A percentile compares a stretch with the other conserved stretches of the same genome.
Conservation (phyloP, 2,329 filamentous ascomycete genomes). For the Venturia aucupariae region DNA sequence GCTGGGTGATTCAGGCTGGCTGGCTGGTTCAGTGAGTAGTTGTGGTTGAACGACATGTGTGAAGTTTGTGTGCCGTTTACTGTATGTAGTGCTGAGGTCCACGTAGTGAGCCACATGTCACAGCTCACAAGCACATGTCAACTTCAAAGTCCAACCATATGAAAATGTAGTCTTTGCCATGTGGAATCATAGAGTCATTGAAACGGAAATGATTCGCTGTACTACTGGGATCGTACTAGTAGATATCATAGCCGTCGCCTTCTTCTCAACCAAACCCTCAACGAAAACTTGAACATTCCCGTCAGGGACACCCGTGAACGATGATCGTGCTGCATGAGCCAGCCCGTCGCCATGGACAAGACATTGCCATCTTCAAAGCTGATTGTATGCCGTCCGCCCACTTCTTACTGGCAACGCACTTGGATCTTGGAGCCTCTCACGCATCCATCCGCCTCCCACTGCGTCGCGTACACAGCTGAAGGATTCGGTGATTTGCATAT, state of each 20-base stretch:
- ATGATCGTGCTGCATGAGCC: not conserved
- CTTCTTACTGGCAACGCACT: too few relatives aligned
- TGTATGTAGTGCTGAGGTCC: too few relatives aligned
- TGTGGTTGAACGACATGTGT: too few relatives aligned
- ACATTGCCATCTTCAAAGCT: too few relatives aligned
- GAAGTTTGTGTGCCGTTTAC: not conserved
- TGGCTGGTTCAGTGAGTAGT: too few relatives aligned
- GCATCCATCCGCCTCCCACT: not conserved
- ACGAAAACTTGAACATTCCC: too few relatives aligned
- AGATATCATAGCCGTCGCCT: not conserved
- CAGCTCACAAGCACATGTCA: not conserved
- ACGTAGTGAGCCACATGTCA: not conserved
- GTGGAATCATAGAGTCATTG: not conserved
- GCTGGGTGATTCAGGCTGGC: not conserved
- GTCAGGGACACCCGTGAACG: not conserved
- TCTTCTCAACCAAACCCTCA: conserved; percentile 5
- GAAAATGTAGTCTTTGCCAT: conserved; percentile 1
- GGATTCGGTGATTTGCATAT: not conserved
- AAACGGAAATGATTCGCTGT: not conserved
- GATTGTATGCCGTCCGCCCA: too few relatives aligned
- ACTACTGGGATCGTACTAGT: not conserved
- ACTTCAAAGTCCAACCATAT: not conserved
- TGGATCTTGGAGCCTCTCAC: too few relatives aligned
- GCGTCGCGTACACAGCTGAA: not conserved
- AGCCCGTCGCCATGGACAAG: too few relatives aligned